These are phyloP conservation scores for Podila epigama DNA, from an alignment of 192 early-diverging fungal species.

Conservation along the genomic window DNA sequence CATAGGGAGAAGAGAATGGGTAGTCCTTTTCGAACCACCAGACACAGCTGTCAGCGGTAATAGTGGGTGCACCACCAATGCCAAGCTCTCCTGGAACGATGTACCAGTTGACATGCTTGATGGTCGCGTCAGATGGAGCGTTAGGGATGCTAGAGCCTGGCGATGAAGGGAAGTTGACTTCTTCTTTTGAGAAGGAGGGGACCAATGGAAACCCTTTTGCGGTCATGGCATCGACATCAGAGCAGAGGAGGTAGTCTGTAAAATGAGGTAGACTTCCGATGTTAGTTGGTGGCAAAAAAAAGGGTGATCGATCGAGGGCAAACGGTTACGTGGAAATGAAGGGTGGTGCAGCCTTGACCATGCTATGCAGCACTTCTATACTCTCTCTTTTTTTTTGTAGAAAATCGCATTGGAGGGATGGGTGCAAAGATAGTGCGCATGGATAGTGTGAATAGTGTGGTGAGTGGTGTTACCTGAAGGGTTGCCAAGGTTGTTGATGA, in stretches of 20 bases:
- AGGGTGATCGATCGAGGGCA: neutral
- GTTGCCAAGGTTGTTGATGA: slow-evolving; percentile 56
- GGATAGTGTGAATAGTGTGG: no score
- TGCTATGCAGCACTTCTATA: no score
- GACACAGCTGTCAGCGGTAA: slow-evolving; percentile 48
- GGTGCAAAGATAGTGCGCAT: neutral
- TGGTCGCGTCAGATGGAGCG: slow-evolving; percentile 28
- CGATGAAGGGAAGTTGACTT: slow-evolving; percentile 47
- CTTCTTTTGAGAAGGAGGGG: slow-evolving; percentile 12
- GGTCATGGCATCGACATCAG: slow-evolving; percentile 53
- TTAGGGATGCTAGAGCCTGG: slow-evolving; percentile 42
- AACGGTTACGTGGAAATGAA: neutral
- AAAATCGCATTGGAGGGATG: neutral
- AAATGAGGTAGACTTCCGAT: neutral
- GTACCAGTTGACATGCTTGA: slow-evolving; percentile 49
- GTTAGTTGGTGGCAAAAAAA: neutral
- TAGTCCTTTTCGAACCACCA: slow-evolving; percentile 54
- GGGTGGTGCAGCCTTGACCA: no score
- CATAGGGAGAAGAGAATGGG: slow-evolving; percentile 29
- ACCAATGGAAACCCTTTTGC: slow-evolving; percentile 23
- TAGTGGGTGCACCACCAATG: slow-evolving; percentile 21
- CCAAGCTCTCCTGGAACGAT: slow-evolving; percentile 32
- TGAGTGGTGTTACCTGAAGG: no score
- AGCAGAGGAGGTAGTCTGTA: slow-evolving; percentile 60
- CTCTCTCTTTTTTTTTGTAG: no score